phyloP scores from a whole-genome alignment of 2,329 filamentous ascomycete species.

The Stagonosporopsis rhizophila region DNA sequence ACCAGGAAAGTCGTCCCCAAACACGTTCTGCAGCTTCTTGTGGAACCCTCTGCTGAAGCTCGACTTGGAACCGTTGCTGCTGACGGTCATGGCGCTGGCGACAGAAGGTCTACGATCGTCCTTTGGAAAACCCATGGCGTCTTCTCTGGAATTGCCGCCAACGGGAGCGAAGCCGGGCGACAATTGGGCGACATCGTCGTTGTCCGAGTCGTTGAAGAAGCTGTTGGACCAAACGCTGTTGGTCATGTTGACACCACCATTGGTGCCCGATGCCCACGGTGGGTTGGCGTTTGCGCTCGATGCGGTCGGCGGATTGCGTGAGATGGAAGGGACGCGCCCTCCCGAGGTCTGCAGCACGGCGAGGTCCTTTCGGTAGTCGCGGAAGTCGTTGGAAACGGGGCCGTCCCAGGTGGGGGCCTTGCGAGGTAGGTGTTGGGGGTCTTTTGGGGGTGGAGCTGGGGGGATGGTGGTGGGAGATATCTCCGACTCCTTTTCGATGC shows the following conservation, averaged over 20 bases:
- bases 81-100: constrained; percentile 84
- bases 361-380: constrained; percentile 75
- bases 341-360: constrained; percentile 70
- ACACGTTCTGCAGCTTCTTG: constrained; percentile 89
- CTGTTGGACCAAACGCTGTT: constrained; percentile 57
- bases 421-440: constrained; percentile 42
- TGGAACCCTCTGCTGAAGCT: constrained; percentile 70
- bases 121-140: constrained; percentile 53
- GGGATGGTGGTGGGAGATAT: constrained; percentile 50
- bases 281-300: constrained; percentile 59
- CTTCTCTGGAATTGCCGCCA: constrained; percentile 59
- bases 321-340: constrained; percentile 63
- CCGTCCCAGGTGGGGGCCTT: constrained; percentile 62
- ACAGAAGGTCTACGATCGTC: constrained; percentile 86
- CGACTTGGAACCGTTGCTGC: constrained; percentile 82
- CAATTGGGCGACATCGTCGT: constrained; percentile 72
- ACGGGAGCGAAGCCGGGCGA: constrained; percentile 70
- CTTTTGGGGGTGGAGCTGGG: constrained; percentile 47
- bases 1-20: constrained; percentile 84
- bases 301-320: constrained; percentile 64
- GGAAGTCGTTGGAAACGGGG: constrained; percentile 65
- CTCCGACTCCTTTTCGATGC: constrained; percentile 56
- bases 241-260: constrained; percentile 52
- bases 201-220: constrained; percentile 79
- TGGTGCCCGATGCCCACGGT: constrained; percentile 59